phyloP scores from a whole-genome alignment of 140 eudicot species.

The Senecio squalidus region DNA sequence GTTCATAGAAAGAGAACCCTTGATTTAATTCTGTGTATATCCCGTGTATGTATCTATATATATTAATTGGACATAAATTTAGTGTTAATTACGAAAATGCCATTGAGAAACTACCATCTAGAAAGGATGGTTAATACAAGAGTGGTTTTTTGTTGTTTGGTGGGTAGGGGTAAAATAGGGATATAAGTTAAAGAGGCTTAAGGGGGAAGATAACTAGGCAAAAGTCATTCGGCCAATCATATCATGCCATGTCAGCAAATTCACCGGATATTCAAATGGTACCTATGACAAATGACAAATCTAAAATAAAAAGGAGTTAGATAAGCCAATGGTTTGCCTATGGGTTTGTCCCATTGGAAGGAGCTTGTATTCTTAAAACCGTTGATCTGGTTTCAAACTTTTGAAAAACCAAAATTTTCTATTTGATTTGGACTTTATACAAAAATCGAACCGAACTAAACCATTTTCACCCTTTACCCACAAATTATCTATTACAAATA shows the following conservation, averaged over 20 bases:
- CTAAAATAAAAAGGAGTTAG: no score
- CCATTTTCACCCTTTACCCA: no score
- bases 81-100: not conserved
- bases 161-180: slow-evolving; percentile 11
- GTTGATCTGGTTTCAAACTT: no score
- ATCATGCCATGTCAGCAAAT: not conserved
- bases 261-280: not conserved
- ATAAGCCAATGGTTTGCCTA: no score
- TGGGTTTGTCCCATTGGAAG: no score
- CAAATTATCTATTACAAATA: no score
- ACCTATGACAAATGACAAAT: not conserved
- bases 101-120: not conserved
- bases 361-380: no score
- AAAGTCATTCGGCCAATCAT: slow-evolving; percentile 8
- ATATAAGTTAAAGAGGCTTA: slow-evolving; percentile 3
- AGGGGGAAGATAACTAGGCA: not conserved
- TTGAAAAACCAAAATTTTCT: no score
- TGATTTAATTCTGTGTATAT: slow-evolving; percentile 15
- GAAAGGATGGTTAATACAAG: not conserved
- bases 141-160: not conserved
- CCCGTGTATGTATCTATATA: no score
- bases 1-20: not conserved
- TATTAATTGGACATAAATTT: not conserved
- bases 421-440: no score
- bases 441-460: no score